Evolutionary conservation across 352 stramenopile genomes (phyloP).

Genomic region (Pythium apleroticum): DNA sequence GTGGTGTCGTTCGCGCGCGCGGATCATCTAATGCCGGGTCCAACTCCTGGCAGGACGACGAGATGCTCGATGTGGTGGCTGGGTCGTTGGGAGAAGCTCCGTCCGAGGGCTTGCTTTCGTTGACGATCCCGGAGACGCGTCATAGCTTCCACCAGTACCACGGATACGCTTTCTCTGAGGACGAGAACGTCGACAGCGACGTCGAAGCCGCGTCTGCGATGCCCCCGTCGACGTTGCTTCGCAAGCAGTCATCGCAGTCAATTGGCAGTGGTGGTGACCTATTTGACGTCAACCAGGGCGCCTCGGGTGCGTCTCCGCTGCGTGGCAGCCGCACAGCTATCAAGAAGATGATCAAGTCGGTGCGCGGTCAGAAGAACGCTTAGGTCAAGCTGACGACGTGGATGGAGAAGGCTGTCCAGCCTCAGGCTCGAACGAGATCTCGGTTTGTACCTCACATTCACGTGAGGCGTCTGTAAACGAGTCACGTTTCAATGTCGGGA

Average conservation of each 20-base stretch:
- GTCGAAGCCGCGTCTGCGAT: constrained; percentile 40
- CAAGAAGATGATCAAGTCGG: constrained; percentile 82
- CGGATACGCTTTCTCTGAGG: constrained; percentile 79
- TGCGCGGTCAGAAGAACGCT: constrained; percentile 69
- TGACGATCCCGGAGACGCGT: constrained; percentile 5
- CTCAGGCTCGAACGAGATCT: constrained; percentile 8
- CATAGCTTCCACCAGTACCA: constrained; percentile 42
- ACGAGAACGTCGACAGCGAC: constrained; percentile 72
- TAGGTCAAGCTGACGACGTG: constrained; percentile 17
- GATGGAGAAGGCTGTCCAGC: neutral
- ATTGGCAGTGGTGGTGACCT: constrained; percentile 13
- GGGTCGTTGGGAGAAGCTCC: neutral
- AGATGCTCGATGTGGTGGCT: neutral
- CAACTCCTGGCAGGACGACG: constrained; percentile 14
- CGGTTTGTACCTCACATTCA: constrained; percentile 22
- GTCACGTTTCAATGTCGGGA: neutral
- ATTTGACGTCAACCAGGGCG: neutral
- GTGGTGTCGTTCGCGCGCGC: constrained; percentile 49
- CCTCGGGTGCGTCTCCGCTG: neutral
- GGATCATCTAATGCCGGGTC: constrained; percentile 43
- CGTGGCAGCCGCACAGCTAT: constrained; percentile 28
- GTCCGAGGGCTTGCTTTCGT: neutral
- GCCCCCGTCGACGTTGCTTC: neutral
- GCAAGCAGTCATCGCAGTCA: constrained; percentile 18
- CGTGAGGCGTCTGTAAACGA: neutral